A percentile compares a stretch with the other conserved stretches of the same genome.
Evolutionary conservation across 2,329 filamentous ascomycete species (phyloP).

Genomic region (Aspergillus candidus): DNA sequence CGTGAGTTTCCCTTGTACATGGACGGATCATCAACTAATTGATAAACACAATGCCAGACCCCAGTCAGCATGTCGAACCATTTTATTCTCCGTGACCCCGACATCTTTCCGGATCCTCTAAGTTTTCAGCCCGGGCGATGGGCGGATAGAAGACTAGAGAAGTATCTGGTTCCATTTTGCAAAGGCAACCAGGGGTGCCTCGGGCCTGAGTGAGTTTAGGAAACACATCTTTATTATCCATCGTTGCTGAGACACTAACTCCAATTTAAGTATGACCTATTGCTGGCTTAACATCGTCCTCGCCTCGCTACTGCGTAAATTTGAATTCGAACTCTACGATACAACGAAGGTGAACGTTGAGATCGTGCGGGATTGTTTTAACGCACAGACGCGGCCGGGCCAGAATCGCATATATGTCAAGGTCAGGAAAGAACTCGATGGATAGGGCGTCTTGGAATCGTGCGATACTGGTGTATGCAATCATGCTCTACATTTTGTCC

Average conservation of each 20-base stretch:
- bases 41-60: conserved; percentile 5
- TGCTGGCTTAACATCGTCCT: conserved; percentile 21
- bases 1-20: conserved; percentile 6
- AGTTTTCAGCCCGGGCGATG: conserved; percentile 28
- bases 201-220: conserved; percentile 21
- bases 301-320: conserved; percentile 20
- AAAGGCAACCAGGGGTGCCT: conserved; percentile 25
- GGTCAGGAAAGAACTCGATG: background rate
- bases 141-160: conserved; percentile 14
- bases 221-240: background rate
- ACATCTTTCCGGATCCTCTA: conserved; percentile 26
- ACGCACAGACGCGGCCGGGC: conserved; percentile 8
- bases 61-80: conserved; percentile 17
- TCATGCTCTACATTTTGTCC: too few relatives aligned
- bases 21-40: background rate
- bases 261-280: conserved; percentile 7
- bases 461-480: too few relatives aligned
- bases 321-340: conserved; percentile 23
- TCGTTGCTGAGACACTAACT: background rate
- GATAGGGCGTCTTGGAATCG: too few relatives aligned
- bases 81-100: conserved; percentile 13
- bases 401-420: conserved; percentile 9
- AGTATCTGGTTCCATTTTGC: conserved; percentile 23
- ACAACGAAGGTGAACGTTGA: conserved; percentile 24
- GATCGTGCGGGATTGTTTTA: conserved; percentile 22